Evolutionary conservation across 2,329 filamentous ascomycete genomes (phyloP), one percentile per base, ranked within the genome.

Genomic region (Amylocarpus encephaloides): DNA sequence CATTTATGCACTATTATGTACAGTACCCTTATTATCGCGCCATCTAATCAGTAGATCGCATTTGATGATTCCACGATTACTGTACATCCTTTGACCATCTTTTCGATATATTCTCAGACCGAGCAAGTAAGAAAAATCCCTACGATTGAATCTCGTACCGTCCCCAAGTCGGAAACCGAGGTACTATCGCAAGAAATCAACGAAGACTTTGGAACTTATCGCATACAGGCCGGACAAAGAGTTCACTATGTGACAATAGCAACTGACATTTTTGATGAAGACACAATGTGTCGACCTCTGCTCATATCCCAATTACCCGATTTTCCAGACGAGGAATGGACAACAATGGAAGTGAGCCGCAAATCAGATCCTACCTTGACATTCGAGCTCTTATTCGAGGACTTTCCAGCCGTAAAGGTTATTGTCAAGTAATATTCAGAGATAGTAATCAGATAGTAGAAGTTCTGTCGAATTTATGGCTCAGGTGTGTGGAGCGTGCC

Each of bases 371-470:
- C 35, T 15, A 34, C 38, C 29, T 48, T 48, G 10, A 41, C 36
- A 34, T 51, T 29, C 29, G 36, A 48, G 18, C 15, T 51, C 49
- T 41, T 18, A 22, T 39, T 43, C 29, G 49, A 48, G n/a, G 30
- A 33, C 29, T 30, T 51, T 3, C 44, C 49, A 48, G 44, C 44
- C 18, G 36, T 51, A 39, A 30, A 30, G 49, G 43, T 18, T 22
- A 48, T 43, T n/a, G n/a, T n/a, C n/a, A n/a, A n/a, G n/a, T n/a
- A n/a, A n/a, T n/a, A n/a, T n/a, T n/a, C n/a, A n/a, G n/a, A n/a
- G n/a, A n/a, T n/a, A n/a, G n/a, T n/a, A n/a, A n/a, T n/a, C n/a
- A n/a, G n/a, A n/a, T n/a, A n/a, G n/a, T n/a, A n/a, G n/a, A n/a
- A n/a, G n/a, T n/a, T n/a, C n/a, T n/a, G n/a, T n/a, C n/a, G n/a